Evolutionary conservation across 2,329 filamentous ascomycete genomes (phyloP).

Genomic region (Exserohilum rostratum): DNA sequence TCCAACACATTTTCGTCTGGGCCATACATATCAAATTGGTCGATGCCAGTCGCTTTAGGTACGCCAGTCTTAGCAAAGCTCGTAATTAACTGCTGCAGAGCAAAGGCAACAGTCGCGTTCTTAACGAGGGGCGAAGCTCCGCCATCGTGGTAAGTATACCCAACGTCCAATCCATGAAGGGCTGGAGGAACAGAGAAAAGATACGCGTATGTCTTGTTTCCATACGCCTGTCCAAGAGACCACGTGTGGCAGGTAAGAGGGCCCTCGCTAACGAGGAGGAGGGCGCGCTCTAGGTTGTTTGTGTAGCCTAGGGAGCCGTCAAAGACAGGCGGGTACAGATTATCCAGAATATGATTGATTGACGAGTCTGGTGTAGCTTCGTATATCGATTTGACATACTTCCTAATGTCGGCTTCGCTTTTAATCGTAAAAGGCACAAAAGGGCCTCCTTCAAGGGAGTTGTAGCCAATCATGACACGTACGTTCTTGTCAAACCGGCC

Average conservation of each 20-base stretch:
- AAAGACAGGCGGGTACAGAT: constrained; percentile 59
- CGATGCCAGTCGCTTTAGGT: constrained; percentile 49
- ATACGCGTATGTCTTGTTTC: constrained; percentile 58
- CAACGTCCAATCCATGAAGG: constrained; percentile 59
- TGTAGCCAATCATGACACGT: constrained; percentile 50
- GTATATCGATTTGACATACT: constrained; percentile 33
- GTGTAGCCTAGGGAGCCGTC: constrained; percentile 56
- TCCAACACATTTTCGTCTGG: constrained; percentile 52
- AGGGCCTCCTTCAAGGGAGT: constrained; percentile 53
- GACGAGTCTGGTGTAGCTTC: constrained; percentile 38
- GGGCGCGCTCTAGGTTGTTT: constrained; percentile 51
- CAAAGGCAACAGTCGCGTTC: constrained; percentile 49
- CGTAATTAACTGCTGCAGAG: constrained; percentile 55
- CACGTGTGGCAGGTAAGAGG: constrained; percentile 60
- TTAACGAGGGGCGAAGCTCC: constrained; percentile 25
- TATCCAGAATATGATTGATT: constrained; percentile 51
- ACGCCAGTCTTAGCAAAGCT: constrained; percentile 50
- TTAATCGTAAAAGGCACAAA: constrained; percentile 51
- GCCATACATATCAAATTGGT: constrained; percentile 57
- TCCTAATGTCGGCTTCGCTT: constrained; percentile 37
- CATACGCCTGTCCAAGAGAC: constrained; percentile 56
- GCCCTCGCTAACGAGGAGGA: constrained; percentile 52
- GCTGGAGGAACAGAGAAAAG: constrained; percentile 60
- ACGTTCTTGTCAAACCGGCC: constrained; percentile 47
- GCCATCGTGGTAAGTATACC: constrained; percentile 60